These are phyloP conservation scores for Lotmaria passim DNA, from an alignment of 208 protist genomes.

Conservation along the genomic window DNA sequence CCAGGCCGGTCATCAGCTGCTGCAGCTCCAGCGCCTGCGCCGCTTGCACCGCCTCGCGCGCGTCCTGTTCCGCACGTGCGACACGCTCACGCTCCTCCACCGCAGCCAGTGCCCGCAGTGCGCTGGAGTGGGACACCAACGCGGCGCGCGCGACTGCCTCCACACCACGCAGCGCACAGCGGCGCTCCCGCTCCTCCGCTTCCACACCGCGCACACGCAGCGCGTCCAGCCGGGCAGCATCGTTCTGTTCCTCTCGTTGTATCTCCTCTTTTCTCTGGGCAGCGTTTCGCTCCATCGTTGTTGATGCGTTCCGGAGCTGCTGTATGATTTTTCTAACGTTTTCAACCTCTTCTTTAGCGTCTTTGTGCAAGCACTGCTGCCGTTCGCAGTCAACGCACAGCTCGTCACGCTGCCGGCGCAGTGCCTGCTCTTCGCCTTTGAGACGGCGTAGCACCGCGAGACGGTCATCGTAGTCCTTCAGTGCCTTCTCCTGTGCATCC, in stretches of 20 bases:
- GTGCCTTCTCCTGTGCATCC: background rate
- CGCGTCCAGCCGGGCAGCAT: background rate
- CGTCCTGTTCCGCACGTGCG: background rate
- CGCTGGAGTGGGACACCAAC: background rate
- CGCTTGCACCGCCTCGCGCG: background rate
- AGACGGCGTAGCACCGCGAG: background rate
- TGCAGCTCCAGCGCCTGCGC: conserved; percentile 18
- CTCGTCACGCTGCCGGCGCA: background rate
- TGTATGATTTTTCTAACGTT: background rate
- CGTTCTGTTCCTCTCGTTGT: background rate
- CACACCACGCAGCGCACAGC: conserved; percentile 4
- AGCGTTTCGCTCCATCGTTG: no score
- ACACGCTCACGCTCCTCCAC: background rate
- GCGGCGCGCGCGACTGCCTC: conserved; percentile 1
- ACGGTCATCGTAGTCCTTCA: conserved; percentile 15
- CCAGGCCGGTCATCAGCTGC: conserved; percentile 10
- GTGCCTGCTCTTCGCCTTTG: background rate
- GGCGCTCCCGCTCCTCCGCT: background rate
- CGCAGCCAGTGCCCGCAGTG: background rate
- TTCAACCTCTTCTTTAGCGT: background rate
- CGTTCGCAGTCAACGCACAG: background rate
- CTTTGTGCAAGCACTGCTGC: background rate
- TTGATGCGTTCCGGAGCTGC: no score
- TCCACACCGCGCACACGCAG: background rate
- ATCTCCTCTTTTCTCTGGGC: no score